A percentile compares a stretch with the other conserved stretches of the same genome.
phyloP scores from a whole-genome alignment of 306 rosid genomes.

The Potentilla sterilis region DNA sequence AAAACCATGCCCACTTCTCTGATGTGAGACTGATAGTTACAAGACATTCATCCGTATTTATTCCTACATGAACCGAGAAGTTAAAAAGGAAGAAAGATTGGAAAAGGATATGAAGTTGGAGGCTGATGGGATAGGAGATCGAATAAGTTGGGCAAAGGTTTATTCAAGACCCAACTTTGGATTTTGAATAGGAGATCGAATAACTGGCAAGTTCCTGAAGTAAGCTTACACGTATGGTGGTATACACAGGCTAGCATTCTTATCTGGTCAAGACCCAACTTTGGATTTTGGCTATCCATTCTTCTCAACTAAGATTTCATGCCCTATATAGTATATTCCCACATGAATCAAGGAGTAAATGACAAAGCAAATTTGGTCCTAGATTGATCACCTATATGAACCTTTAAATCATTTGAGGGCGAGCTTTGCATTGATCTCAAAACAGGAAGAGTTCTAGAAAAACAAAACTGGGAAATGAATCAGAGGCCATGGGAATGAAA shows the following conservation, averaged over 20 bases:
- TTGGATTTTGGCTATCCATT: neutral
- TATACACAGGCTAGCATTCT: neutral
- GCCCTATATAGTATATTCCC: neutral
- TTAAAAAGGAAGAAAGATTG: neutral
- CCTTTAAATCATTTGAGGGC: neutral
- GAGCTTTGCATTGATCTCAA: neutral
- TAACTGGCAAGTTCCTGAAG: neutral
- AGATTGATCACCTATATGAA: neutral
- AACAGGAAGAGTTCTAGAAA: neutral
- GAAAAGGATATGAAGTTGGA: neutral
- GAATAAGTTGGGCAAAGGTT: neutral
- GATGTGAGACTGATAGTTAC: neutral
- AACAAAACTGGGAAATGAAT: neutral
- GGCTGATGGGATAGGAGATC: neutral
- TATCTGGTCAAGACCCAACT: neutral
- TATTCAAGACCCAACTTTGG: neutral
- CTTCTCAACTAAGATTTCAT: neutral
- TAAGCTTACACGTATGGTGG: neutral
- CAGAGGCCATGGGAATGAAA: too few species aligned
- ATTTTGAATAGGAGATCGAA: neutral
- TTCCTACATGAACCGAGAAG: neutral
- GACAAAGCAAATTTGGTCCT: neutral
- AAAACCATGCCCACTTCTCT: neutral
- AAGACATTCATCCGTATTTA: neutral
- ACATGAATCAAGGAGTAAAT: neutral